phyloP scores from a whole-genome alignment of 805 yeast species.

The Martiniozyma abietophila region DNA sequence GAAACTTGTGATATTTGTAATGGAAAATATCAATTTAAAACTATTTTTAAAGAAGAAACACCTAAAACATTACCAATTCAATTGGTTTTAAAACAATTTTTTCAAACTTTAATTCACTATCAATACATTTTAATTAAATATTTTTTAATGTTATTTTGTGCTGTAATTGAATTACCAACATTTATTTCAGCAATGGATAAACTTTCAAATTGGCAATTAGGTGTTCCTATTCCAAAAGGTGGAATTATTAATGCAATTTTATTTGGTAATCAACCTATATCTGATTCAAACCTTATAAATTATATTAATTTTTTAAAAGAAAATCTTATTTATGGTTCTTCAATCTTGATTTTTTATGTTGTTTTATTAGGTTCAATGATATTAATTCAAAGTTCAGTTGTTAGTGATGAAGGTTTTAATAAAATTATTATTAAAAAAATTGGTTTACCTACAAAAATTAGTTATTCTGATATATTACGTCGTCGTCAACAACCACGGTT shows the following conservation, averaged over 20 bases:
- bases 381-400: conserved; percentile 54
- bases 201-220: conserved; percentile 46
- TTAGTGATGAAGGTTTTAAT: conserved; percentile 57
- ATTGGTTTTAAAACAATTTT: conserved; percentile 33
- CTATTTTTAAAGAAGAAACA: conserved; percentile 31
- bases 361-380: conserved; percentile 15
- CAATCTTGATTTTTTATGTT: conserved; percentile 16
- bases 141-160: conserved; percentile 9
- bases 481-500: too few relatives aligned
- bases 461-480: background rate
- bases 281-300: conserved; percentile 5
- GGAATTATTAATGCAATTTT: conserved; percentile 15
- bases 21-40: conserved; percentile 47
- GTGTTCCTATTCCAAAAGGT: conserved; percentile 39
- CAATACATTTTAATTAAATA: conserved; percentile 9
- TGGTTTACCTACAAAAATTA: conserved; percentile 43
- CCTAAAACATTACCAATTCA: conserved; percentile 50
- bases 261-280: conserved; percentile 3
- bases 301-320: conserved; percentile 6
- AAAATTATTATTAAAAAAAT: conserved; percentile 49
- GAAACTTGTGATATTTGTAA: conserved; percentile 84
- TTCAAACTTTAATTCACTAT: conserved; percentile 2
- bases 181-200: conserved; percentile 49
- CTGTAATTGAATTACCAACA: conserved; percentile 41
- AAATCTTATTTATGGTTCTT: conserved; percentile 14